phyloP scores from a whole-genome alignment of 2,329 filamentous ascomycete species.

The Raffaelea albimanens region DNA sequence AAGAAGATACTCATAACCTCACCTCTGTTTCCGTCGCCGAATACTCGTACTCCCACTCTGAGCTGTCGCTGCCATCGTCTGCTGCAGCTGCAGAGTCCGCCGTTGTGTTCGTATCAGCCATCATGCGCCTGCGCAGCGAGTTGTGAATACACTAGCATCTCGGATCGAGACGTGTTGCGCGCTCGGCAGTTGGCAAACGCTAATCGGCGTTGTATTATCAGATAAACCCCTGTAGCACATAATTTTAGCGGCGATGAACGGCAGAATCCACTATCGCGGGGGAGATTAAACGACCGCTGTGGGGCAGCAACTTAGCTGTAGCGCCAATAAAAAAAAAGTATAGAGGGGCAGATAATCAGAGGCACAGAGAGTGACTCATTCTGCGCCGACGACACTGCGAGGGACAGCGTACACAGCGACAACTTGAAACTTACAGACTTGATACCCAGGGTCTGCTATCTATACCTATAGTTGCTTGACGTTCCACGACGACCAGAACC shows the following conservation, averaged over 20 bases:
- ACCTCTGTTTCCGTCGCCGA: constrained; percentile 55
- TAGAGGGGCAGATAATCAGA: neutral
- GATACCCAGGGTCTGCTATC: no score
- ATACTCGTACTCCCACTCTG: constrained; percentile 60
- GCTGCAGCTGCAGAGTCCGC: neutral
- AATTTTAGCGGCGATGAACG: constrained; percentile 19
- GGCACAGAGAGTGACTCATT: neutral
- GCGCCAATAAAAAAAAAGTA: neutral
- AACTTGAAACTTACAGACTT: no score
- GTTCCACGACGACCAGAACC: no score
- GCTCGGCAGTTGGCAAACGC: no score
- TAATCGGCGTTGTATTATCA: neutral
- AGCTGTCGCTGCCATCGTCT: constrained; percentile 37
- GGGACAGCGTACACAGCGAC: no score
- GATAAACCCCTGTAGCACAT: neutral
- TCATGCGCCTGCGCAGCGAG: neutral
- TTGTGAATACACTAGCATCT: no score
- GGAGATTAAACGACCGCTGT: neutral
- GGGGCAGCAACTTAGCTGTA: neutral
- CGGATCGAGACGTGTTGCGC: no score
- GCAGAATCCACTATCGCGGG: constrained; percentile 15
- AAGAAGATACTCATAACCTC: constrained; percentile 1
- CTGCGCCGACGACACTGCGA: no score
- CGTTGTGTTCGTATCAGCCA: neutral
- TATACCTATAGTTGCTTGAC: no score